Conservation (phyloP, 768 basidiomycete genomes). For the Chalciporus pseudorubinellus region DNA sequence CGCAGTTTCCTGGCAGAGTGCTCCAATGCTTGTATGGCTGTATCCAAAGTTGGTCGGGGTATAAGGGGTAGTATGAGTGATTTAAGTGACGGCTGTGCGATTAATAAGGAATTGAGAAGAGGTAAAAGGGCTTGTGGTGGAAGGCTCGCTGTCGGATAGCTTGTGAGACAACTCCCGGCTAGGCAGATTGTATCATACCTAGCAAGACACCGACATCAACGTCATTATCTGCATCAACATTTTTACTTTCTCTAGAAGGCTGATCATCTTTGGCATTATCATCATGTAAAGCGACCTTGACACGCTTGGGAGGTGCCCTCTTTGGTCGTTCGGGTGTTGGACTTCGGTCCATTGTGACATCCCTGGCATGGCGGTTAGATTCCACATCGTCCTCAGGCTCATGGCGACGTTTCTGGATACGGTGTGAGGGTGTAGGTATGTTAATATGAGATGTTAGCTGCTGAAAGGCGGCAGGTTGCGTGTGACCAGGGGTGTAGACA, state of each 20-base stretch:
- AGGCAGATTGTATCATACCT: constrained; percentile 46
- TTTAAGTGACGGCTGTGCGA: constrained; percentile 68
- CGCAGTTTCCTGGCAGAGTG: constrained; percentile 70
- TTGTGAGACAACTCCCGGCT: constrained; percentile 6
- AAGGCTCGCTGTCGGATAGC: constrained; percentile 57
- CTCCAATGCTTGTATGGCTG: constrained; percentile 64
- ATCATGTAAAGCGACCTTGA: constrained; percentile 29
- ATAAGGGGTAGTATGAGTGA: constrained; percentile 70
- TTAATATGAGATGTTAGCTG: constrained; percentile 53
- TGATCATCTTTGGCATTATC: constrained; percentile 40
- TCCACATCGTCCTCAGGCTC: constrained; percentile 70
- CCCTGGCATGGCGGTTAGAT: constrained; percentile 38
- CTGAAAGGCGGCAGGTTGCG: constrained; percentile 48
- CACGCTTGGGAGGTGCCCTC: constrained; percentile 66
- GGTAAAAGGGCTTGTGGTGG: constrained; percentile 76
- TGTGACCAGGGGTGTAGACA: constrained; percentile 38
- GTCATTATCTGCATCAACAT: constrained; percentile 38
- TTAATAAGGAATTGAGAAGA: constrained; percentile 65
- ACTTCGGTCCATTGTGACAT: constrained; percentile 81
- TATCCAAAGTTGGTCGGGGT: constrained; percentile 80
- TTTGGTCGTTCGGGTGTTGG: constrained; percentile 80
- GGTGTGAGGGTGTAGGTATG: constrained; percentile 38
- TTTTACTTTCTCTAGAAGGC: constrained; percentile 49
- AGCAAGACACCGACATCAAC: constrained; percentile 77
- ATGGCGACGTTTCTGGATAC: constrained; percentile 59